Conservation (phyloP, 805 yeast species). For the Yamadazyma insecticola region DNA sequence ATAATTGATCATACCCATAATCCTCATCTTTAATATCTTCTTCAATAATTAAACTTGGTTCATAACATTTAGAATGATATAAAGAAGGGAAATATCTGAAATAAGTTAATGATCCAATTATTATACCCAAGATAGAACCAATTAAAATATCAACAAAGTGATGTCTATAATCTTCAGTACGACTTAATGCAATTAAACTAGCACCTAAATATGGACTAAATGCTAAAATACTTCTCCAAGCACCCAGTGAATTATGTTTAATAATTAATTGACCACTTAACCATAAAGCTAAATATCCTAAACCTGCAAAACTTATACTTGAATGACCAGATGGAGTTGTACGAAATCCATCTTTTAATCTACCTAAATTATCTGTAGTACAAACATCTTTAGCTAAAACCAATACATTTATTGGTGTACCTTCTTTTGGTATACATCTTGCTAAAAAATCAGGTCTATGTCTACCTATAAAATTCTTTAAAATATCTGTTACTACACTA, state of each 20-base stretch:
- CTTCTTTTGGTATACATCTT: conserved; percentile 67
- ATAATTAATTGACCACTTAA: conserved; percentile 57
- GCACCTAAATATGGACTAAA: conserved; percentile 65
- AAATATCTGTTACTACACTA: conserved; percentile 60
- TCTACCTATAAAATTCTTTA: conserved; percentile 84
- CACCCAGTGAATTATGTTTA: conserved; percentile 46
- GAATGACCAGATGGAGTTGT: conserved; percentile 85
- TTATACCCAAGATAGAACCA: conserved; percentile 66
- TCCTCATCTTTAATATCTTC: conserved; percentile 4
- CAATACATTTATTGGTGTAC: conserved; percentile 49
- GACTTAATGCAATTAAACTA: conserved; percentile 68
- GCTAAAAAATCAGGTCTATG: conserved; percentile 90
- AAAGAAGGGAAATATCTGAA: conserved; percentile 47
- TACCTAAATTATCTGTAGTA: conserved; percentile 43
- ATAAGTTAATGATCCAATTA: conserved; percentile 57
- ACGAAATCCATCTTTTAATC: conserved; percentile 66
- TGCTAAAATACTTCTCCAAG: conserved; percentile 58
- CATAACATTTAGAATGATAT: conserved; percentile 27
- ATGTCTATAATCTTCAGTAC: conserved; percentile 92
- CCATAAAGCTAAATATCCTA: conserved; percentile 63
- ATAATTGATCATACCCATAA: no score
- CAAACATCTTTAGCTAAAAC: conserved; percentile 64
- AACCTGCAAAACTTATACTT: conserved; percentile 62
- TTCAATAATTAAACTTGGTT: conserved; percentile 23
- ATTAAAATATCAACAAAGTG: conserved; percentile 80